Percentiles rank a stretch among this genome's conserved stretches.
These are phyloP conservation scores for Ceratonia siliqua DNA, from an alignment of 306 rosid species.

Conservation along the genomic window DNA sequence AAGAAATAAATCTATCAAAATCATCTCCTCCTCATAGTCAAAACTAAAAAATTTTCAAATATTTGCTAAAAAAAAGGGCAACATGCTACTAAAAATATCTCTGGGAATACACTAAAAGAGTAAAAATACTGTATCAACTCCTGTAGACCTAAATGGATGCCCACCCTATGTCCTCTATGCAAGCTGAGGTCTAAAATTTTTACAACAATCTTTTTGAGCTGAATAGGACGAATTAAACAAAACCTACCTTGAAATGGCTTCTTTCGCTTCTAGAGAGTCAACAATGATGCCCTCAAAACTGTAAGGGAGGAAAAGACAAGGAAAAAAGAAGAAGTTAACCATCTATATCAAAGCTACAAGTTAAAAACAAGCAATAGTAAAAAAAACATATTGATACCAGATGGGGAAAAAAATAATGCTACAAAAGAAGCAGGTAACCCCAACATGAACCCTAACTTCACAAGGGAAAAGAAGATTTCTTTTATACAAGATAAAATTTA, in stretches of 20 bases:
- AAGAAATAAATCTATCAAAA: constrained; percentile 24
- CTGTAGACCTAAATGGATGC: background rate
- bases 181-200: constrained; percentile 14
- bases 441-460: constrained; percentile 22
- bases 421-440: constrained; percentile 9
- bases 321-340: constrained; percentile 22
- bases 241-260: constrained; percentile 78
- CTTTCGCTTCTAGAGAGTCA: constrained; percentile 76
- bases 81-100: background rate
- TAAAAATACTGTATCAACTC: constrained; percentile 14
- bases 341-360: constrained; percentile 17
- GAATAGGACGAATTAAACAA: constrained; percentile 27
- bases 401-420: constrained; percentile 1
- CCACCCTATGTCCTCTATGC: constrained; percentile 10
- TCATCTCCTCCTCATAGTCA: constrained; percentile 25
- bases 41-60: constrained; percentile 19
- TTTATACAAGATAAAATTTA: too few species aligned
- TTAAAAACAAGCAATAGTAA: constrained; percentile 25
- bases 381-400: background rate
- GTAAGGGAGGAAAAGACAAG: constrained; percentile 22
- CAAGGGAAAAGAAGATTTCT: background rate
- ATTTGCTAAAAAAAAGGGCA: constrained; percentile 12
- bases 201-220: constrained; percentile 10
- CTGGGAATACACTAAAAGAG: constrained; percentile 6
- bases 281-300: constrained; percentile 88